A percentile compares a stretch with the other conserved stretches of the same genome.
Conservation (phyloP, 2,329 filamentous ascomycete species). For the Ophiostoma sp. region DNA sequence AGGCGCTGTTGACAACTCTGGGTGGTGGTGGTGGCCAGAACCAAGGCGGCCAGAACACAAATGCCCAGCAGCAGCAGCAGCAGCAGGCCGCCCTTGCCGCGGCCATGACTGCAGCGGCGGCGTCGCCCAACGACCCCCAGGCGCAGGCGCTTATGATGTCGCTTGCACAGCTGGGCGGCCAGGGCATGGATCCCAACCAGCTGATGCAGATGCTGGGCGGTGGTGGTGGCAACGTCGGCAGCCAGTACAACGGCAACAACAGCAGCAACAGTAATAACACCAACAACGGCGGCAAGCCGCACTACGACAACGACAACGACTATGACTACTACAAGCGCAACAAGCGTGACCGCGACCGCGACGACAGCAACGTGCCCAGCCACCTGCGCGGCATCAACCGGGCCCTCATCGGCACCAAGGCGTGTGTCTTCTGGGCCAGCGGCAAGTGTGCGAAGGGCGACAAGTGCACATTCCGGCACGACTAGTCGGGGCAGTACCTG, state of each 20-base stretch:
- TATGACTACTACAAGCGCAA: neutral
- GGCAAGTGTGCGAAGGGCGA: conserved; percentile 69
- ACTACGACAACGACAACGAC: conserved; percentile 4
- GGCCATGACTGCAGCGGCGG: conserved; percentile 17
- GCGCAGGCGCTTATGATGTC: conserved; percentile 23
- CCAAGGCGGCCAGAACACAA: conserved; percentile 11
- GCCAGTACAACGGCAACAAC: neutral
- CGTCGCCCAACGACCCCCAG: conserved; percentile 5
- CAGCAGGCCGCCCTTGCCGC: conserved; percentile 26
- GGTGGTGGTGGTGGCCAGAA: conserved; percentile 16
- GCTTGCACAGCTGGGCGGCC: conserved; percentile 21
- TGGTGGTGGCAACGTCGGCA: conserved; percentile 16
- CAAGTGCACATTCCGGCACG: conserved; percentile 69
- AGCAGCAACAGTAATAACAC: neutral
- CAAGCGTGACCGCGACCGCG: conserved; percentile 30
- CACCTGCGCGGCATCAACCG: conserved; percentile 48
- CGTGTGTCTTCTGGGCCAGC: conserved; percentile 65
- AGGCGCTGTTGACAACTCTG: conserved; percentile 26
- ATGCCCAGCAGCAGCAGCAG: conserved; percentile 20
- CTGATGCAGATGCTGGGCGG: conserved; percentile 14
- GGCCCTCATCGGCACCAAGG: conserved; percentile 58
- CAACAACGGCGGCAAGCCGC: neutral
- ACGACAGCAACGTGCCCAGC: conserved; percentile 34
- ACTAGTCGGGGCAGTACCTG: conserved; percentile 32
- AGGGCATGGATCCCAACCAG: conserved; percentile 8